Evolutionary conservation across 306 rosid species (phyloP), one percentile per base, ranked within the genome.

Genomic region (Medicago lupulina): DNA sequence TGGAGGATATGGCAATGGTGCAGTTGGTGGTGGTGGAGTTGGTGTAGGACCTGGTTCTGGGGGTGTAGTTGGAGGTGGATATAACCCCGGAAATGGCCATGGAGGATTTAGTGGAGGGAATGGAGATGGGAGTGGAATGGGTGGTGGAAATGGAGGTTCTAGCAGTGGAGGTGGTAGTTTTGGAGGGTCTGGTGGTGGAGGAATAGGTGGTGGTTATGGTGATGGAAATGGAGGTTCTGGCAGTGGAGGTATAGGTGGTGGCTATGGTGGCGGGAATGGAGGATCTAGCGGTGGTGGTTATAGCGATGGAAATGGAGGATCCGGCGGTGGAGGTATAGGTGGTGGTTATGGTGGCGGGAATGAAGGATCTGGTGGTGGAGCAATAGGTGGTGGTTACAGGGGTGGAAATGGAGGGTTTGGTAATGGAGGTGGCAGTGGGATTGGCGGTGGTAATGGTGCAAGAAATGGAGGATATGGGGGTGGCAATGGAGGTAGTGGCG

Each of bases 221-320:
- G 80, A 17, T 19, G 75, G 75, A 8, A 19, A 75, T 13, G 73
- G 44, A 9, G 71, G 80, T 3, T 31, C 21, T 2, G 9, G 43
- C 1, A 51, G 73, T 2, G 70, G 81, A 13, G 76, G 76, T 4
- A 11, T 7, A 0, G 83, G 85, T 4, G 74, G 80, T 9, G 79
- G 79, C 8, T 41, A 18, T 49, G 81, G 82, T 1, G 69, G 69
- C 2, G 78, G 81, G 34, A 55, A 54, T 18, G 73, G 82, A 12
- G 87, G 89, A 9, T 62, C 73, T 46, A 85, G 86, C 4, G 76
- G 87, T 6, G 79, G 85, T 14, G 53, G 75, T 1, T 50, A 9
- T 31, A n/a, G 16, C 0, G 80, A 67, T 0, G 80, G 77, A 0
- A 74, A 59, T 1, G 28, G 41, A 28, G 67, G 18, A 13, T 13